Base-by-base conservation (phyloP, 2,329 filamentous ascomycete genomes). In the Fusarium chlamydosporum region DNA sequence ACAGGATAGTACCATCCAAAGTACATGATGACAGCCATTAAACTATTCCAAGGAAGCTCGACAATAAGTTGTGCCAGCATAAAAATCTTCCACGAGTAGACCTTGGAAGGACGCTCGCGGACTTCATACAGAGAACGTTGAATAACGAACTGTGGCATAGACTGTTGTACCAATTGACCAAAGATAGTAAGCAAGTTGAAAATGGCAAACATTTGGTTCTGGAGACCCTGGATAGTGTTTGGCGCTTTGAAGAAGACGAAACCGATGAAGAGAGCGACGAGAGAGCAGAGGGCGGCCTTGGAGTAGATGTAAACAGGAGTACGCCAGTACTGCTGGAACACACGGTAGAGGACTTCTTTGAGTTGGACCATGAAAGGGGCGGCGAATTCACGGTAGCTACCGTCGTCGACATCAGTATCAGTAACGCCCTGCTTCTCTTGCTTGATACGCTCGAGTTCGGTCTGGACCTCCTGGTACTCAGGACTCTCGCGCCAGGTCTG, bases 291-390 rank as follows among this genome's bases (percentile, higher is more conserved):
- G 2, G 85, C 82, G 1, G 85, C 77, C 83, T 97, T 97, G 74
- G 92, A 90, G 82, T 95, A 96, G 78, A 97, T 94, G 82, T 97
- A 97, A 7, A 89, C 86, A 0, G 94, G 94, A 1, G 90, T 94
- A 63, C 94, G 91, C 93, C 94, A 97, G 85, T 96, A 96, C 78
- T 97, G 93, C 76, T 94, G 88, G 83, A 96, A 96, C 27, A 96
- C 91, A 74, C 94, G 92, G 69, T 86, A 78, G 18, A 88, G 85
- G 58, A 93, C 92, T 75, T 90, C 85, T 57, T 80, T 81, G 41
- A 95, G 81, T 78, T 97, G 94, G 9, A 82, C 75, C 40, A 71
- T 74, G 76, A 96, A 93, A 0, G 91, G 88, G 7, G 92, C 92
- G 5, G 94, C 94, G 65, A 97, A 97, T 77, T 97, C 92, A 65